Base-by-base conservation (phyloP, 1,284 basidiomycete genomes). In the Ceratobasidium papillatum region DNA sequence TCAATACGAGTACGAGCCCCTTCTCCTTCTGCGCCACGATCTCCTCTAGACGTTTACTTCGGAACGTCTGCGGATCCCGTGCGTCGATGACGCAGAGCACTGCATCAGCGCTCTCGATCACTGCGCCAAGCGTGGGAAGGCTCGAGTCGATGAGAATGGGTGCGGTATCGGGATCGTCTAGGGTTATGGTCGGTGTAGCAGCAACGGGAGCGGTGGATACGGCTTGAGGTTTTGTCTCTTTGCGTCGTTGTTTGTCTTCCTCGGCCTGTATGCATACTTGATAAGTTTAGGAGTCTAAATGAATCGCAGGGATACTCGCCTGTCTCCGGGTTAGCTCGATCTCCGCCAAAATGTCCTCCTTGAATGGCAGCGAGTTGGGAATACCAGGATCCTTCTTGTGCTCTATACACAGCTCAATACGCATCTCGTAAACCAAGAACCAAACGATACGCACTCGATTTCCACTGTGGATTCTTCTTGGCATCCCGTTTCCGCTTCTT, bases 291-390 rank as follows among this genome's bases (percentile, higher is more conserved):
- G 9, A 36, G 2, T 19, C 49, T 4, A 22, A 22, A 62, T 12
- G 14, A 41, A 62, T 25, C 3, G 22, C 25, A 49, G 30, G 41
- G 22, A 43, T 27, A 52, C 51, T 45, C 30, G 30, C 61, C 72
- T 74, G 58, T 56, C 62, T 64, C 62, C 51, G 36, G 12, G 2
- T n/a, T 17, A 25, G 92, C 56, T 90, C 91, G 52, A 96, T 87
- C 81, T 99, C 97, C 17, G 95, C 95, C 52, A 99, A 86, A 75
- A 99, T 91, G 83, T 97, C 91, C 81, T 98, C 97, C 85, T 99
- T 99, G 88, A 93, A 98, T 2, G 96, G 97, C 85, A 96, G 98
- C 77, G 90, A 91, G 84, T 94, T 98, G n/a, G 97, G 97, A 76
- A 99, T 97, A 61, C 98, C 98, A 32, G 93, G 94, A 81, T 99